Conservation (phyloP, 805 yeast species). For the Zygoascus bituminiphila region DNA sequence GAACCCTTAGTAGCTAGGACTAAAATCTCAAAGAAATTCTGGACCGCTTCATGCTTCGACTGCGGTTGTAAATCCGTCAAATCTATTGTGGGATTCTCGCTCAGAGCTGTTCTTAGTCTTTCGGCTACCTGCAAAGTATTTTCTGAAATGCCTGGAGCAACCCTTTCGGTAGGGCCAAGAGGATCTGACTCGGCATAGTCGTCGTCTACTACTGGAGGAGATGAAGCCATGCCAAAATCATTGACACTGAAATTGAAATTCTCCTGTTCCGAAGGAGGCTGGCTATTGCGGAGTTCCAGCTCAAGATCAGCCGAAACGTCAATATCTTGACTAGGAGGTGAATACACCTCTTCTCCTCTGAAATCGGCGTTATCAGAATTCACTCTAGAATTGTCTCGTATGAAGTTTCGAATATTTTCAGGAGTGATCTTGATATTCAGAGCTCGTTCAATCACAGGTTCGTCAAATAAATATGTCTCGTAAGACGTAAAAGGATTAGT, state of each 20-base stretch:
- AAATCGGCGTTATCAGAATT: neutral
- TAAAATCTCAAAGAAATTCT: conserved; percentile 71
- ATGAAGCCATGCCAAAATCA: neutral
- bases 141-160: conserved; percentile 27
- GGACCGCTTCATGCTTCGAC: conserved; percentile 51
- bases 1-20: conserved; percentile 76
- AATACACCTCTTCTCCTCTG: neutral
- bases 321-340: neutral
- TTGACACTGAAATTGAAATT: neutral
- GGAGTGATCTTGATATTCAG: neutral
- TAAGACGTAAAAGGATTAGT: neutral
- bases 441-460: neutral
- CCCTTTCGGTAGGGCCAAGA: neutral
- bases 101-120: conserved; percentile 30
- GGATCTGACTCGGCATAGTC: neutral
- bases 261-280: neutral
- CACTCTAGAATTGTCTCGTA: neutral
- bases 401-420: neutral
- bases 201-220: neutral
- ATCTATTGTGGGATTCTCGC: neutral
- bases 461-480: neutral
- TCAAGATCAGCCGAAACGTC: neutral
- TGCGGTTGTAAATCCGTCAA: neutral
- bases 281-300: too few relatives aligned
- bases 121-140: conserved; percentile 49